Percentiles rank a stretch among this genome's conserved stretches.
phyloP scores from a whole-genome alignment of 2,329 filamentous ascomycete genomes.

The Pezicula neosporulosa region DNA sequence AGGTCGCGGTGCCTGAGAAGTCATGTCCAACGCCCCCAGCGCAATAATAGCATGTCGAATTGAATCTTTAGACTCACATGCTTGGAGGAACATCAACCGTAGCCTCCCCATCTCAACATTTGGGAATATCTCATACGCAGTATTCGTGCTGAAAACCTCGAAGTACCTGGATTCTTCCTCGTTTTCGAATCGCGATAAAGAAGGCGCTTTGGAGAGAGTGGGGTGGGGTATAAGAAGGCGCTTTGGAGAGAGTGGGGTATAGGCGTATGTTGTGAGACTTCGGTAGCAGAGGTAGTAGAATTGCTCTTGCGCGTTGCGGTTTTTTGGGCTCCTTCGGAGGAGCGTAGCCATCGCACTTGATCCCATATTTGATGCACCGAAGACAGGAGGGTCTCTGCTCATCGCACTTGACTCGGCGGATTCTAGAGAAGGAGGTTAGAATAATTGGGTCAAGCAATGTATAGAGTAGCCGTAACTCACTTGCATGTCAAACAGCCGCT shows the following conservation, averaged over 20 bases:
- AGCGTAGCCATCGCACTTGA: conserved; percentile 11
- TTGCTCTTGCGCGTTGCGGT: neutral
- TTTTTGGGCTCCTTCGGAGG: neutral
- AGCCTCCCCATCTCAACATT: conserved; percentile 6
- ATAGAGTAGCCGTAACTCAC: neutral
- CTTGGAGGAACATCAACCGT: conserved; percentile 42
- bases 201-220: conserved; percentile 1
- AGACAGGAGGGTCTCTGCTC: conserved; percentile 6
- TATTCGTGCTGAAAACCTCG: conserved; percentile 7
- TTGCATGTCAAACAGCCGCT: conserved; percentile 7
- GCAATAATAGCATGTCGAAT: conserved; percentile 62
- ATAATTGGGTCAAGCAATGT: neutral
- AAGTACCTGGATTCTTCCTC: conserved; percentile 9
- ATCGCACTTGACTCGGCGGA: conserved; percentile 7
- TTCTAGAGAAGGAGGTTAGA: neutral
- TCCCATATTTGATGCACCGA: conserved; percentile 5
- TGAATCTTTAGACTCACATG: conserved; percentile 54
- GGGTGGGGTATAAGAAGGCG: conserved; percentile 2
- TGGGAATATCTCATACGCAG: conserved; percentile 8
- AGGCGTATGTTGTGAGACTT: neutral
- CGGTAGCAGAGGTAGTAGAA: neutral
- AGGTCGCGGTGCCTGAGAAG: conserved; percentile 43
- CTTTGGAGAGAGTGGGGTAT: neutral
- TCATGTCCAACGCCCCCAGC: conserved; percentile 61
- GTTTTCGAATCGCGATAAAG: conserved; percentile 3